These are phyloP conservation scores for Ascoidea tarda DNA, from an alignment of 805 yeast genomes.

Conservation along the genomic window DNA sequence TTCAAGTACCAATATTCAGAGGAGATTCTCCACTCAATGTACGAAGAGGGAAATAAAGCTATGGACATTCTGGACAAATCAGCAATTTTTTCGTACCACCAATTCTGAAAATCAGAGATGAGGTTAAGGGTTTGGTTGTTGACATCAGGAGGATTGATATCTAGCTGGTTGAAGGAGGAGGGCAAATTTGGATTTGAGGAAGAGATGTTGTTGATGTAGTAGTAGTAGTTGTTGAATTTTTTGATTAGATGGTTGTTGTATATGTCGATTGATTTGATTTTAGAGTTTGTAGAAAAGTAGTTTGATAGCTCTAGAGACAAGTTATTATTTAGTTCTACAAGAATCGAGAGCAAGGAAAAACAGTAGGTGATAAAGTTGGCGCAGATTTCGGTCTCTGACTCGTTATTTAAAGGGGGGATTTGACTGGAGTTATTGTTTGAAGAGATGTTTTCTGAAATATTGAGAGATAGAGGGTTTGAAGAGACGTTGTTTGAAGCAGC, in stretches of 20 bases:
- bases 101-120: slow-evolving; percentile 23
- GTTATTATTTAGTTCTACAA: slow-evolving; percentile 46
- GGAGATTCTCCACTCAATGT: slow-evolving; percentile 74
- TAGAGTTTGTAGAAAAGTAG: background rate
- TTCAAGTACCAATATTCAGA: slow-evolving; percentile 75
- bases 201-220: slow-evolving; percentile 52
- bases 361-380: slow-evolving; percentile 9
- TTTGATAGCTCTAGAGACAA: slow-evolving; percentile 28
- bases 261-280: background rate
- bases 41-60: slow-evolving; percentile 65
- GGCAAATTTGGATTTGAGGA: slow-evolving; percentile 70
- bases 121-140: slow-evolving; percentile 41
- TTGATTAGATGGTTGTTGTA: slow-evolving; percentile 37
- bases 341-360: slow-evolving; percentile 6
- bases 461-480: slow-evolving; percentile 20
- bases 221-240: slow-evolving; percentile 19
- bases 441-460: slow-evolving; percentile 11
- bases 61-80: slow-evolving; percentile 82
- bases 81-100: slow-evolving; percentile 77
- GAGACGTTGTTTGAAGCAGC: too few relatives aligned
- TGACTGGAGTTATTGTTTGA: slow-evolving; percentile 36
- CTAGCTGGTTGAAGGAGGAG: slow-evolving; percentile 46
- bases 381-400: slow-evolving; percentile 18
- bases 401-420: slow-evolving; percentile 57
- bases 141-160: background rate